phyloP scores from a whole-genome alignment of 345 rosid genomes.

The Populus nigra region DNA sequence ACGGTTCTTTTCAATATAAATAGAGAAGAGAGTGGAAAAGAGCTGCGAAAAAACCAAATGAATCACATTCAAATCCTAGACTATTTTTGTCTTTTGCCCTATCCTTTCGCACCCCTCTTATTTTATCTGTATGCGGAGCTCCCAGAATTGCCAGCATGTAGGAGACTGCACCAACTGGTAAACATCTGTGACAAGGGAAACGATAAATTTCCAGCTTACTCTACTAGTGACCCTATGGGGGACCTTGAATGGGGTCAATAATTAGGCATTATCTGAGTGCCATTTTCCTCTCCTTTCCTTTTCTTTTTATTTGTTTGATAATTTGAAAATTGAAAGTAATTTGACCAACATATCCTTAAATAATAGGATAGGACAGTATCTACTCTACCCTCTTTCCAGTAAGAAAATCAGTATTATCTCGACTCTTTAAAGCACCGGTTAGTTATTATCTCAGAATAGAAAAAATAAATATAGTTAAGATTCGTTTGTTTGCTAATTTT shows the following conservation, averaged over 20 bases:
- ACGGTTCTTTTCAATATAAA: conserved; percentile 21
- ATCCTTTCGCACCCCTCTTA: conserved; percentile 27
- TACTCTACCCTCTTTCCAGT: no score
- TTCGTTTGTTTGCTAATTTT: no score
- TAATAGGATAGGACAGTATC: no score
- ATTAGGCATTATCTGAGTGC: neutral
- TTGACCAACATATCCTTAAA: neutral
- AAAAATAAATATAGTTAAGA: no score
- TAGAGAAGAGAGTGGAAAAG: conserved; percentile 14
- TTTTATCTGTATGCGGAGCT: conserved; percentile 37
- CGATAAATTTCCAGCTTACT: conserved; percentile 14
- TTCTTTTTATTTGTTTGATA: neutral
- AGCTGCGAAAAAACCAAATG: conserved; percentile 32
- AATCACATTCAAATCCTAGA: conserved; percentile 48
- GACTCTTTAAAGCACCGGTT: no score
- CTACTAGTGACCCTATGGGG: neutral
- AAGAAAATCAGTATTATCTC: no score
- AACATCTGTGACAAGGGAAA: conserved; percentile 23
- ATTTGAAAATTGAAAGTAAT: neutral
- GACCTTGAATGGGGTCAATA: neutral
- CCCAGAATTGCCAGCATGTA: conserved; percentile 52
- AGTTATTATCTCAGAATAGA: no score
- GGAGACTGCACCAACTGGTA: conserved; percentile 9
- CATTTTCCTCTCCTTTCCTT: neutral
- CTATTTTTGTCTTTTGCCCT: conserved; percentile 42